These are phyloP conservation scores for Debaryomyces hansenii DNA, from an alignment of 805 yeast genomes.

Conservation along the genomic window DNA sequence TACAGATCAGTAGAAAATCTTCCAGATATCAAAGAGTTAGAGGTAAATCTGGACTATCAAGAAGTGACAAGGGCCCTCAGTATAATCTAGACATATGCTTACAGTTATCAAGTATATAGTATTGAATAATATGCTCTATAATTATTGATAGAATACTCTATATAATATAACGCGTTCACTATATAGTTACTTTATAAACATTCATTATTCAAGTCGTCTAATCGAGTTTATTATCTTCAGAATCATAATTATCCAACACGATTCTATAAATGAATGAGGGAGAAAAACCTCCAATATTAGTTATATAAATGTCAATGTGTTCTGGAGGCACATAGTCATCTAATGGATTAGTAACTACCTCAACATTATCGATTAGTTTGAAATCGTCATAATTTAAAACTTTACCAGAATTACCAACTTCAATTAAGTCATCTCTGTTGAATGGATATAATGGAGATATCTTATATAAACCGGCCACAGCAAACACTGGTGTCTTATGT, in stretches of 20 bases:
- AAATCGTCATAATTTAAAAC: slow-evolving; percentile 76
- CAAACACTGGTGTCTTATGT: slow-evolving; percentile 93
- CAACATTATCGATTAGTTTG: slow-evolving; percentile 67
- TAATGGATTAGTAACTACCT: slow-evolving; percentile 78
- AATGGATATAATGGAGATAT: slow-evolving; percentile 91
- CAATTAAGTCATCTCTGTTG: slow-evolving; percentile 78
- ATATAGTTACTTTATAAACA: too few relatives aligned
- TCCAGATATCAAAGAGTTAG: background rate
- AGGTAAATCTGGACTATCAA: too few relatives aligned
- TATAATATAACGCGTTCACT: too few relatives aligned
- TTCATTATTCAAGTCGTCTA: slow-evolving; percentile 10
- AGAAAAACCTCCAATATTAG: slow-evolving; percentile 94
- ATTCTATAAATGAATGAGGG: slow-evolving; percentile 95
- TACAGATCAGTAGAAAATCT: background rate
- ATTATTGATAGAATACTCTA: too few relatives aligned
- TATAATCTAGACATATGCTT: too few relatives aligned
- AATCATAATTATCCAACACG: slow-evolving; percentile 89
- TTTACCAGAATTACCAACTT: slow-evolving; percentile 91
- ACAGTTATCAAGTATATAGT: too few relatives aligned
- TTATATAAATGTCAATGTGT: slow-evolving; percentile 87
- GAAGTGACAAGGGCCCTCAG: too few relatives aligned
- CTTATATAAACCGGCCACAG: slow-evolving; percentile 92
- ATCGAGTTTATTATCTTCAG: slow-evolving; percentile 71
- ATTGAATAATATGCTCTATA: too few relatives aligned
- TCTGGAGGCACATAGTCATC: slow-evolving; percentile 94